A percentile compares a stretch with the other conserved stretches of the same genome.
These are phyloP conservation scores for Leccinum subgranulosum DNA, from an alignment of 768 basidiomycete species.

Conservation along the genomic window DNA sequence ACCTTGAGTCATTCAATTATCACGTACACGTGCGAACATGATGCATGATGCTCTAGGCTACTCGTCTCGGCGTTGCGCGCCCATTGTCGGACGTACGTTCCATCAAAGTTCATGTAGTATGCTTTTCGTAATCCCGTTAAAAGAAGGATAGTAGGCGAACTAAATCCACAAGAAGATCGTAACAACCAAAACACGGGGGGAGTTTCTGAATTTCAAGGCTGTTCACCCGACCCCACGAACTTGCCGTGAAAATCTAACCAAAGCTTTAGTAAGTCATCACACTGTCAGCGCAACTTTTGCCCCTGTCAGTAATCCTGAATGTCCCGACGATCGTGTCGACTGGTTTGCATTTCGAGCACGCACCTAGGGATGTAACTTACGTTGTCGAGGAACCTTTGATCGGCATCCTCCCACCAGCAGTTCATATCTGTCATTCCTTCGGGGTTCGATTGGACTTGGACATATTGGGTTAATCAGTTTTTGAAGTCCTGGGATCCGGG, in stretches of 20 bases:
- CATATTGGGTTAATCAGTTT: not conserved
- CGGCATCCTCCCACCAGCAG: not conserved
- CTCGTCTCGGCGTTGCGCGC: not conserved
- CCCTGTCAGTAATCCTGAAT: not conserved
- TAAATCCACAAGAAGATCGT: not conserved
- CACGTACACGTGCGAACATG: not conserved
- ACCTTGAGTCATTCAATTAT: not conserved
- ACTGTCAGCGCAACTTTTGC: slow-evolving; percentile 1
- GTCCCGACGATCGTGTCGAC: not conserved
- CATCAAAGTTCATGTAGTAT: not conserved
- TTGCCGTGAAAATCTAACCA: not conserved
- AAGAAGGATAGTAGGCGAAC: not conserved
- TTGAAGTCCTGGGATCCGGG: not conserved
- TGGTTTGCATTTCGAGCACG: not conserved
- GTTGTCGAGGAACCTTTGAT: not conserved
- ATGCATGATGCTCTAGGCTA: too few species aligned
- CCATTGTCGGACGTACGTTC: not conserved
- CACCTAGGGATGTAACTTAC: not conserved
- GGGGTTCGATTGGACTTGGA: not conserved
- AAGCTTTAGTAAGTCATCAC: not conserved
- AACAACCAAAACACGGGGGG: not conserved
- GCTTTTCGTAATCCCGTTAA: not conserved
- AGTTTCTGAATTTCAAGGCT: too few species aligned
- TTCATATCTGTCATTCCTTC: not conserved
- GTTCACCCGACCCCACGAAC: not conserved